Evolutionary conservation across 129 eudicot species (phyloP), one percentile per base, ranked within the genome.

Genomic region (Cynara cardunculus): DNA sequence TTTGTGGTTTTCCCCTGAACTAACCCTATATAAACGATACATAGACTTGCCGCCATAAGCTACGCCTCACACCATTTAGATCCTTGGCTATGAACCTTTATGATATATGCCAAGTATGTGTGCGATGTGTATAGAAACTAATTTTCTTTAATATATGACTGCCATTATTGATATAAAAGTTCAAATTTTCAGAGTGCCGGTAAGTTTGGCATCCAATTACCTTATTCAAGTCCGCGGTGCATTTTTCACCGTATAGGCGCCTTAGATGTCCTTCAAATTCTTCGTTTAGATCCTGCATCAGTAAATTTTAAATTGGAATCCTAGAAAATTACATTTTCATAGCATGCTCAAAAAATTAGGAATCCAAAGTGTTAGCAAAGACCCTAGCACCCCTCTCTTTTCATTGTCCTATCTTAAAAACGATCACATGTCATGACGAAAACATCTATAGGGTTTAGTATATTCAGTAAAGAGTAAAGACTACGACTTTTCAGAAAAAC

Each of bases 161-260:
- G 9, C 39, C 39, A 32, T 32, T 32, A 32, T 32, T 1, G 37
- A 39, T 39, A 39, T 39, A 39, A 39, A 31, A 39, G 49, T 39
- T 39, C 14, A 39, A 39, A 39, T 39, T 39, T 14, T 46, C 10
- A 56, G 53, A 7, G 25, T 69, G 64, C 14, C 3, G 8, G 21
- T 18, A 39, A 24, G 8, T 73, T 37, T 35, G 77, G 8, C 8
- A 73, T 76, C 34, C 24, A 59, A 0, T 39, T 83, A 92, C 97
- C 97, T 88, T 92, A 85, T 88, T 90, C 56, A 87, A 68, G 28
- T 89, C 92, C 27, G 94, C 92, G n/a, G 94, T 88, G 82, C 94
- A 88, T 73, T 80, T 88, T 68, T 88, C 91, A 73, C 92, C 92
- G 76, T 88, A 76, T 8, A 88, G 81, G 74, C 83, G 85, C 78